A percentile compares a stretch with the other conserved stretches of the same genome.
Evolutionary conservation across 768 basidiomycete genomes (phyloP).

Genomic region (Russula vinacea): DNA sequence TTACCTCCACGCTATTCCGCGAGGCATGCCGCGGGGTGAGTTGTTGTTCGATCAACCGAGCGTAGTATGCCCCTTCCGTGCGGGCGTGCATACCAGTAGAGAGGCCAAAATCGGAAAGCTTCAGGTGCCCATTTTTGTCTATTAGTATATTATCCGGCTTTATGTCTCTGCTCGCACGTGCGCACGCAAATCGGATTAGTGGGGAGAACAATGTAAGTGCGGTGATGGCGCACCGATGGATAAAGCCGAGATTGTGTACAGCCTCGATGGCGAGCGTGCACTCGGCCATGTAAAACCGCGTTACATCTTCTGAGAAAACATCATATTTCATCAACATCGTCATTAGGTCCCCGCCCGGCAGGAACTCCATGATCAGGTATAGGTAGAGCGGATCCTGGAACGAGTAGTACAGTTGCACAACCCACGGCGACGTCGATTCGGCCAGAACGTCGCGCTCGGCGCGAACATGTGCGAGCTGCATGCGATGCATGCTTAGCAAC

Average conservation of each 20-base stretch:
- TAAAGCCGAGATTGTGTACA: conserved; percentile 95
- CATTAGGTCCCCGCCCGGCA: conserved; percentile 98
- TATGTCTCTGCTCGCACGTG: conserved; percentile 67
- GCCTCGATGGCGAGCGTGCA: conserved; percentile 97
- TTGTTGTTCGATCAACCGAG: conserved; percentile 70
- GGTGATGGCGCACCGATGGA: conserved; percentile 71
- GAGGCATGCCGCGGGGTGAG: conserved; percentile 49
- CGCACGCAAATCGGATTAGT: conserved; percentile 1
- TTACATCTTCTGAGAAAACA: conserved; percentile 98
- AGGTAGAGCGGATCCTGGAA: conserved; percentile 92
- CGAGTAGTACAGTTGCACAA: conserved; percentile 94
- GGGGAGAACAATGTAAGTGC: neutral
- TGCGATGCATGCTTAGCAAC: conserved; percentile 1
- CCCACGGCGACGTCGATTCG: conserved; percentile 93
- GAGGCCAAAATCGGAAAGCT: conserved; percentile 96
- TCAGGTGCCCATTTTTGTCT: conserved; percentile 95
- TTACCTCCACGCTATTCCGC: conserved; percentile 94
- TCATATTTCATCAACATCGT: conserved; percentile 99
- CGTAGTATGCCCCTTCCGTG: conserved; percentile 94
- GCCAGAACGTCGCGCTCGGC: conserved; percentile 96
- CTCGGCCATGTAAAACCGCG: conserved; percentile 96
- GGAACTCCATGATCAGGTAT: conserved; percentile 98
- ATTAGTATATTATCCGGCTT: conserved; percentile 99
- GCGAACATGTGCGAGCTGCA: conserved; percentile 92
- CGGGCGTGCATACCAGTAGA: conserved; percentile 98